Evolutionary conservation across 192 early-diverging fungal genomes (phyloP), one percentile per base, ranked within the genome.

Genomic region (Podila epigama): DNA sequence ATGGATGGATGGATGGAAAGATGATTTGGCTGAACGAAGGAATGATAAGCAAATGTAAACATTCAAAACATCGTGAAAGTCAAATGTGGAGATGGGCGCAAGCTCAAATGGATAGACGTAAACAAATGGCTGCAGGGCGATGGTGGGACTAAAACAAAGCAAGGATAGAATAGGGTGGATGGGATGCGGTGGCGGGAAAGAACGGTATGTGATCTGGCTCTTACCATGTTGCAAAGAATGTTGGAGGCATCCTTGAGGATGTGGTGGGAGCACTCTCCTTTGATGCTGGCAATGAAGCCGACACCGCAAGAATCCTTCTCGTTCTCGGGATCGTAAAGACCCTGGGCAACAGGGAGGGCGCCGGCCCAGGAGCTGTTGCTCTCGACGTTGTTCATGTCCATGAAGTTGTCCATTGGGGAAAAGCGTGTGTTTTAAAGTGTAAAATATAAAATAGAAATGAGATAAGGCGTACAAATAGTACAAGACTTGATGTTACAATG

Each of bases 221-320:
- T 27, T 77, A 77, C 73, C 97, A 99, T 99, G 86, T 99, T 98
- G 89, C 96, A 97, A 35, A 99, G 91, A 70, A 99, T 89, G 75
- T 84, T 84, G 65, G 90, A 86, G 12, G 96, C 96, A 84, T 99
- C 93, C 61, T 86, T 90, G 42, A 99, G 89, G 65, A 98, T 92
- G 67, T 89, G 87, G 88, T 99, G 95, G 41, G 91, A 87, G 28
- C 81, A 69, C 20, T 70, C 69, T 66, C 96, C 97, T 78, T 95
- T 93, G 83, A 99, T 96, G 83, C 95, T 91, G 63, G 93, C 92
- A 51, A 99, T 93, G 79, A 98, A 99, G 5, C 97, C 97, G 58
- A 99, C 97, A 82, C 97, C 97, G 80, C 97, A 99, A 4, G 95
- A 86, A 81, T 97, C 96, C 66, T 96, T 95, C 84, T 98, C 96